Conservation (phyloP, 768 basidiomycete genomes). For the Tephrocybe sp. region DNA sequence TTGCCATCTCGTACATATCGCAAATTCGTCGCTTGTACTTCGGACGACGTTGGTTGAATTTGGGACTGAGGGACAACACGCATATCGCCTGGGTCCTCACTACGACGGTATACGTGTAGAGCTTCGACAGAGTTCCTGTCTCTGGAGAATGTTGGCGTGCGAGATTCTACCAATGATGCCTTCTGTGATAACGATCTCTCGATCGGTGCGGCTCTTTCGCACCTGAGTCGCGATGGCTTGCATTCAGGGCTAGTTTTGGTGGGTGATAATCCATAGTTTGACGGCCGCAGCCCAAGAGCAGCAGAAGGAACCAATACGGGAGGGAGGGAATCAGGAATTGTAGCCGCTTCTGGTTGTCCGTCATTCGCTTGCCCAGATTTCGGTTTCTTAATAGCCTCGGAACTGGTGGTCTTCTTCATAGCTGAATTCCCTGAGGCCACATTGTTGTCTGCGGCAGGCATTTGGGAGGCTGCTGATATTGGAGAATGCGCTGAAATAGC, state of each 20-base stretch:
- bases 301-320: background rate
- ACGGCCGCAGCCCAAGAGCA: conserved; percentile 1
- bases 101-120: conserved; percentile 21
- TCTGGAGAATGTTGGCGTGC: background rate
- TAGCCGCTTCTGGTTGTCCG: background rate
- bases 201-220: background rate
- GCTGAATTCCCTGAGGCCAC: background rate
- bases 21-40: conserved; percentile 28
- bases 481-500: conserved; percentile 4
- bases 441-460: conserved; percentile 5
- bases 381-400: conserved; percentile 8
- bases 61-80: conserved; percentile 20
- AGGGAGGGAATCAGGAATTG: background rate
- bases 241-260: background rate
- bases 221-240: background rate
- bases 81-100: conserved; percentile 28
- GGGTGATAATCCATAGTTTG: background rate
- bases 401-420: conserved; percentile 6
- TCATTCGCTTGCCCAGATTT: conserved; percentile 12
- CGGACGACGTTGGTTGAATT: conserved; percentile 19
- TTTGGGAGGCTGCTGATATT: conserved; percentile 10
- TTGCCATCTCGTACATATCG: conserved; percentile 22
- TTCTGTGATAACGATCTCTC: background rate
- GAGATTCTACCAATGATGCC: background rate
- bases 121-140: background rate